These are phyloP conservation scores for Phragmites australis DNA, from an alignment of 176 grass and related monocot species.

Conservation along the genomic window DNA sequence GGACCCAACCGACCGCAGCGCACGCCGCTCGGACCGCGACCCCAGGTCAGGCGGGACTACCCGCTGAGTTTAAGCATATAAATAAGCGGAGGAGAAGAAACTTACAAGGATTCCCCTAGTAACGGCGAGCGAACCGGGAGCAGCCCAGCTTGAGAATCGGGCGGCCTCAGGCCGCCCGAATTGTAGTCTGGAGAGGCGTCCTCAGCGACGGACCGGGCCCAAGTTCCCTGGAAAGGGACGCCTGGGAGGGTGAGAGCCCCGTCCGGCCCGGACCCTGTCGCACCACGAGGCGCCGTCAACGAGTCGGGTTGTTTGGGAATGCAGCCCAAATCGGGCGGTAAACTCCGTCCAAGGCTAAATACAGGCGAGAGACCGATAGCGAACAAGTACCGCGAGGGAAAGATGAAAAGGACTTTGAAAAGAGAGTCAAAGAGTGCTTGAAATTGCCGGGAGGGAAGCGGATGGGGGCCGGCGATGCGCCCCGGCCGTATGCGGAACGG, in stretches of 20 bases:
- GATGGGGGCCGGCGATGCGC: constrained; percentile 42
- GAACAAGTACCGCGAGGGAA: constrained; percentile 34
- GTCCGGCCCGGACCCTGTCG: constrained; percentile 49
- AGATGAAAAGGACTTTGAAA: constrained; percentile 78
- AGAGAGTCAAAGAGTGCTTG: constrained; percentile 71
- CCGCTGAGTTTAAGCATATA: too few relatives aligned
- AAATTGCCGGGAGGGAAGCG: constrained; percentile 60
- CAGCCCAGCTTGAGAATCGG: neutral
- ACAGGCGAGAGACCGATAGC: constrained; percentile 48
- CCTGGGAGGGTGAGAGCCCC: constrained; percentile 56
- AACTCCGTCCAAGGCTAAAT: constrained; percentile 63
- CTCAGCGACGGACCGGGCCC: neutral
- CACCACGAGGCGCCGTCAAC: constrained; percentile 49
- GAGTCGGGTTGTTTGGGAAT: constrained; percentile 59
- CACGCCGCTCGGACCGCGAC: too few relatives aligned
- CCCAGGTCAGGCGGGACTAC: too few relatives aligned
- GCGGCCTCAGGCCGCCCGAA: too few relatives aligned
- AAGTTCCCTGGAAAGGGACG: constrained; percentile 51
- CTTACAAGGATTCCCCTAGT: constrained; percentile 35
- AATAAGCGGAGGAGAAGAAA: constrained; percentile 28
- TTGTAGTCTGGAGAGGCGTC: too few relatives aligned
- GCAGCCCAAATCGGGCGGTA: constrained; percentile 47
- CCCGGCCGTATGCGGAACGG: too few relatives aligned
- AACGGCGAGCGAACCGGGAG: constrained; percentile 46
- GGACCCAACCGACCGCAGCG: too few relatives aligned